These are phyloP conservation scores for Auricularia cornea DNA, from an alignment of 768 basidiomycete species.

Conservation along the genomic window DNA sequence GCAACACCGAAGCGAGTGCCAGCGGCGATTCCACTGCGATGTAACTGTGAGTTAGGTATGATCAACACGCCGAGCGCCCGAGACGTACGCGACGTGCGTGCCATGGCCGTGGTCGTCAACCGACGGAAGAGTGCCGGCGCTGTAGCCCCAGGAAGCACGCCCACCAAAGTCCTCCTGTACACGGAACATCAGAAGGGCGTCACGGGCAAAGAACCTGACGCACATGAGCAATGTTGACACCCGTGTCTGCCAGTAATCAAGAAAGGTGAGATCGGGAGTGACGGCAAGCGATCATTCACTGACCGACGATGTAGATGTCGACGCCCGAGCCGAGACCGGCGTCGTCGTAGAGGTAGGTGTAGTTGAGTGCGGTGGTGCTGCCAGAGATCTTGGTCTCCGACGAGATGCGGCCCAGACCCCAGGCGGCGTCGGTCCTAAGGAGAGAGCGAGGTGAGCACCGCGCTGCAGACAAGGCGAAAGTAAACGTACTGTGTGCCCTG, in stretches of 20 bases:
- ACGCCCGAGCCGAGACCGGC: slow-evolving; percentile 1
- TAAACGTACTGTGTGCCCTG: background rate
- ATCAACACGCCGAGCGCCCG: too few species aligned
- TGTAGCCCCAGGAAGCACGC: background rate
- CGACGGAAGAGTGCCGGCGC: background rate
- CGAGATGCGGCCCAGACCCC: slow-evolving; percentile 8
- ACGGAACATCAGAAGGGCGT: background rate
- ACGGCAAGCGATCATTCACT: too few species aligned
- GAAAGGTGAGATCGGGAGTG: too few species aligned
- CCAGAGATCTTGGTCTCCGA: background rate
- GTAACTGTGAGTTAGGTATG: too few species aligned
- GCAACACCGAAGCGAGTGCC: slow-evolving; percentile 9
- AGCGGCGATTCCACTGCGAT: slow-evolving; percentile 4
- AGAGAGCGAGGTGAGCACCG: background rate
- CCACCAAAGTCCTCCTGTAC: background rate
- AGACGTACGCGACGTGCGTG: slow-evolving; percentile 1
- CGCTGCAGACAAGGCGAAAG: background rate
- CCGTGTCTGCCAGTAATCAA: too few species aligned
- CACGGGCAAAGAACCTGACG: too few species aligned
- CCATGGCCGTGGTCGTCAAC: slow-evolving; percentile 11
- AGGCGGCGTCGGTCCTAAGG: slow-evolving; percentile 6
- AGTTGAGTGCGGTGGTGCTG: slow-evolving; percentile 2
- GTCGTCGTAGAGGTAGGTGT: slow-evolving; percentile 3
- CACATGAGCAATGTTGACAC: slow-evolving; percentile 1
- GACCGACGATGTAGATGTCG: slow-evolving; percentile 6